These are phyloP conservation scores for Ceratobasidium sp. DNA, from an alignment of 1,284 basidiomycete species.

Conservation along the genomic window DNA sequence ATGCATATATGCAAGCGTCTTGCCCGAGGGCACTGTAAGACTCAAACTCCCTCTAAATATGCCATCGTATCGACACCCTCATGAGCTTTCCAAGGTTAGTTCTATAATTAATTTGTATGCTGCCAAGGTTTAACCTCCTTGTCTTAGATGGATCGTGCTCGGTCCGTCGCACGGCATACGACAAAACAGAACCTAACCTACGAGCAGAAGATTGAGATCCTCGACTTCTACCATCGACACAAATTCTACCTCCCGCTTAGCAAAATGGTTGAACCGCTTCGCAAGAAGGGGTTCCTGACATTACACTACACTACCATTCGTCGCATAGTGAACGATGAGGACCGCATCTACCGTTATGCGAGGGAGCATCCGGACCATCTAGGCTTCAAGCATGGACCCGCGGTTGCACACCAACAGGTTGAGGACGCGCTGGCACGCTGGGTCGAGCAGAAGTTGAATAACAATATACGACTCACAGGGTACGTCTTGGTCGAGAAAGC, in stretches of 20 bases:
- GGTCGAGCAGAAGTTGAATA: slow-evolving; percentile 56
- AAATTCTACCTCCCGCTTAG: background rate
- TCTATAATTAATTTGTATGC: no score
- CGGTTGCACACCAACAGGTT: slow-evolving; percentile 56
- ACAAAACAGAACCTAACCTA: background rate
- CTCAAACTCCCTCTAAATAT: no score
- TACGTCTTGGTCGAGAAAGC: slow-evolving; percentile 4
- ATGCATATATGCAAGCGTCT: slow-evolving; percentile 33
- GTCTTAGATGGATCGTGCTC: no score
- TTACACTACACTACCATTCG: background rate
- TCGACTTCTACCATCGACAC: background rate
- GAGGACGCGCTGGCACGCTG: slow-evolving; percentile 57
- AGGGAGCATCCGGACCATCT: background rate
- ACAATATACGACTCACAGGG: background rate
- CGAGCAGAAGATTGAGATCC: background rate
- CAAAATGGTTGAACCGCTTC: background rate
- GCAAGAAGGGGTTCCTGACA: background rate
- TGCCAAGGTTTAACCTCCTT: no score
- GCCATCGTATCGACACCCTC: no score
- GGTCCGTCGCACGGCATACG: no score
- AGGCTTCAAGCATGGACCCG: background rate
- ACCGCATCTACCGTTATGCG: background rate
- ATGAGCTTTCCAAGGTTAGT: no score
- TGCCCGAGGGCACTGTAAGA: no score
- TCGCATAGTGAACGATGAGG: background rate